Base-by-base conservation (phyloP, 2,329 filamentous ascomycete species). In the Pseudonectria foliicola region DNA sequence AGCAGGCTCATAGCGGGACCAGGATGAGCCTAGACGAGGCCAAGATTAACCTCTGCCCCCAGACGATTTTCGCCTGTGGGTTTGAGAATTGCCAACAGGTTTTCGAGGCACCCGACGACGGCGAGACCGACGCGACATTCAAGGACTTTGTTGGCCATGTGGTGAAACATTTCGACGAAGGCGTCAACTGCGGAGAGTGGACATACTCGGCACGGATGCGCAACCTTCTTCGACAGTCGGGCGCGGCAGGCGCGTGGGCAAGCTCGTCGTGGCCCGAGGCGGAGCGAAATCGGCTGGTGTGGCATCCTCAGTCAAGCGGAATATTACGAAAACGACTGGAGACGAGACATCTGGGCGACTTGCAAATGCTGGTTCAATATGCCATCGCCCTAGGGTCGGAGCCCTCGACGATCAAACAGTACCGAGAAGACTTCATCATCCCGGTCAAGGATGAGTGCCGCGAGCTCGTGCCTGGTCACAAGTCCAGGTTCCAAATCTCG, bases 41-140 rank as follows among this genome's bases (percentile, higher is more conserved):
- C 44, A 65, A 61, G 45, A 57, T 66, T 26, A 59, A 57, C 16
- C 50, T 69, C 5, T 69, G 66, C 38, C 62, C 62, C 2, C 67
- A 70, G 43, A 62, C 65, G 3, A 61, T 70, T 14, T 71, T 70
- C 40, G 67, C 66, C 13, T 71, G 67, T 41, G 67, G 67, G 10
- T 70, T 70, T 37, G 59, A 62, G 35, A 60, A 60, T 32, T 70
- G 67, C 41, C 42, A 52, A 10, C 53, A 61, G n/a, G 58, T 71
- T 3, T 65, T 67, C 26, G 67, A 70, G 43, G 60, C 66, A 0
- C 43, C 55, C 7, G 55, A 54, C 16, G 64, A 67, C 28, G 53
- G 55, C 13, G 62, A 68, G 13, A 59, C 59, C 11, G 49, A 54
- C 7, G 49, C 57, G 3, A 58, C 56, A 2, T 64, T 67, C 33